Evolutionary conservation across 352 stramenopile genomes (phyloP), one percentile per base, ranked within the genome.

Genomic region (Pythium brachiatum): DNA sequence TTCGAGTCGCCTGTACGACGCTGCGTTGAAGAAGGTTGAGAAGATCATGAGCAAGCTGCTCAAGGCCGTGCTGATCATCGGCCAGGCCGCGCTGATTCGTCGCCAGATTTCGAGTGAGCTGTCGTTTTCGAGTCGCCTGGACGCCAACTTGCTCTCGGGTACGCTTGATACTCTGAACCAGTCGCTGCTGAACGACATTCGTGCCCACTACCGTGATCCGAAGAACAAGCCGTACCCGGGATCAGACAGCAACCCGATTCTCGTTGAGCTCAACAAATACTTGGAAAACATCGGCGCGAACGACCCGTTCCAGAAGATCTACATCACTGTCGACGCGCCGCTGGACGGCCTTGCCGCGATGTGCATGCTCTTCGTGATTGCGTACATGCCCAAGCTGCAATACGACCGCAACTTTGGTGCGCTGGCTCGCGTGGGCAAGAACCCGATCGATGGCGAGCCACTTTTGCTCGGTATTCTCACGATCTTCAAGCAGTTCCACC

Each of bases 401-500:
- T 97, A 97, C 69, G 87, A 97, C 66, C 73, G 84, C 31, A 92
- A 96, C 53, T 96, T 97, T 66, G 92, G 87, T 34, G 86, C 94
- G 3, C 78, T 98, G 18, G 81, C 87, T 16, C 90, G 92, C 29
- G 79, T 97, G 60, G 76, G 75, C 8, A 94, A 94, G 72, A 97
- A 97, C 64, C 87, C 90, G 8, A 94, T 98, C 39, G 94, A 98
- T 64, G 94, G 94, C 41, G 83, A 95, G 66, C 89, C 92, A 47
- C 64, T 98, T 53, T 76, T 97, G 29, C 73, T 96, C 23, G 94
- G 94, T 11, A 92, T 97, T 39, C 68, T 92, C 20, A 98, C 93
- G 6, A 81, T 98, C 36, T 84, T 98, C 56, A 97, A 97, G 72
- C 94, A 98, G 73, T 98, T 98, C 70, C 94, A 98, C 70, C 89